Percentiles rank a stretch among this genome's conserved stretches.
These are phyloP conservation scores for Podila minutissima DNA, from an alignment of 192 early-diverging fungal genomes.

Conservation along the genomic window DNA sequence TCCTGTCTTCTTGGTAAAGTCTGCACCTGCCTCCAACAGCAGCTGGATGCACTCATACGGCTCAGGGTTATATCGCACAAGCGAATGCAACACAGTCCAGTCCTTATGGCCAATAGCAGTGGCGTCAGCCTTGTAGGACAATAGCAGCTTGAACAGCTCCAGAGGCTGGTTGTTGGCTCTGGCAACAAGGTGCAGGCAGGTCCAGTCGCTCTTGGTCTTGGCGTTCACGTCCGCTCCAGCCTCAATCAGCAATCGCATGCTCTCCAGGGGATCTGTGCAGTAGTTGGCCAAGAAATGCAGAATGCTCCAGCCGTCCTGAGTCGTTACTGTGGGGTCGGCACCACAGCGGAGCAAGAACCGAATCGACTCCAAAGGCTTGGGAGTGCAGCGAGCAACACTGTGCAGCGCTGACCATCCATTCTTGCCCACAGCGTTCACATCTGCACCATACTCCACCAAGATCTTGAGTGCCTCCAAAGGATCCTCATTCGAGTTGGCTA, in stretches of 20 bases:
- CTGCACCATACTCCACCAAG: conserved; percentile 41
- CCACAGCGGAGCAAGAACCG: conserved; percentile 51
- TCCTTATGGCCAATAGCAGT: conserved; percentile 50
- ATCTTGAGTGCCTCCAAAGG: conserved; percentile 51
- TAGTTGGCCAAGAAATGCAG: conserved; percentile 60
- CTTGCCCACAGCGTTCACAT: conserved; percentile 51
- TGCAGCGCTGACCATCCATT: conserved; percentile 50
- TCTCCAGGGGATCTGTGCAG: conserved; percentile 61
- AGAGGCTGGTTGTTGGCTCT: conserved; percentile 58
- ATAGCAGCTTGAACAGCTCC: conserved; percentile 53
- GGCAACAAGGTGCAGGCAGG: conserved; percentile 72
- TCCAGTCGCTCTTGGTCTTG: conserved; percentile 75
- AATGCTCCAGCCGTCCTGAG: conserved; percentile 64
- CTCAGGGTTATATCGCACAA: conserved; percentile 43
- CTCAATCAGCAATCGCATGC: conserved; percentile 60
- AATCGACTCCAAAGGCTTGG: conserved; percentile 49
- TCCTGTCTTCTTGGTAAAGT: conserved; percentile 47
- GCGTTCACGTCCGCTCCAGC: conserved; percentile 72
- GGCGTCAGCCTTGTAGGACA: conserved; percentile 39
- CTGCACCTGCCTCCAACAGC: conserved; percentile 37
- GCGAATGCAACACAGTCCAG: conserved; percentile 45
- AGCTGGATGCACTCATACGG: conserved; percentile 44
- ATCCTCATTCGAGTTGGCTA: conserved; percentile 51
- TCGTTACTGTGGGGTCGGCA: conserved; percentile 51
- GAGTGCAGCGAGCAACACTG: conserved; percentile 46